phyloP scores from a whole-genome alignment of 2,329 filamentous ascomycete species.

The Teratosphaeria gauchensis region DNA sequence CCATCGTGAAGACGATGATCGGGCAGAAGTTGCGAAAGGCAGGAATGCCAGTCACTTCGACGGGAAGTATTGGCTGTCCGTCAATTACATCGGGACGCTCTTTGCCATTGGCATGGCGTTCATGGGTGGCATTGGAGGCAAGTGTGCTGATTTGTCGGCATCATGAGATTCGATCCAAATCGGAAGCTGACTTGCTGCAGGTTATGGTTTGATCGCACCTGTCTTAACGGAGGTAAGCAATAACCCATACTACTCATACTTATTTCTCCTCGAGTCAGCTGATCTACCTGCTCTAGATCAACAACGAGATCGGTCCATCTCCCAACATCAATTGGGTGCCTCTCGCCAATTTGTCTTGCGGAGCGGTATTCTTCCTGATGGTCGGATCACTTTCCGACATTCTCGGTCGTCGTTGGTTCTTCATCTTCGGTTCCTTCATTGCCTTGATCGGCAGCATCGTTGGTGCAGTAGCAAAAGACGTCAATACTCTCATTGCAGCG shows the following conservation, averaged over 20 bases:
- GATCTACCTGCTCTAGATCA: conserved; percentile 15
- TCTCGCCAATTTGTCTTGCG: conserved; percentile 26
- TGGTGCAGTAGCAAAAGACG: conserved; percentile 18
- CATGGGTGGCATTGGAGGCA: conserved; percentile 18
- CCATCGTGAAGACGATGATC: conserved; percentile 15
- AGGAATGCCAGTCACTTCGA: conserved; percentile 15
- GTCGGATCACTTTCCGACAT: conserved; percentile 31
- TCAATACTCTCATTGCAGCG: conserved; percentile 19
- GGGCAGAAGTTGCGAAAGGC: conserved; percentile 16
- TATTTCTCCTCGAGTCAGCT: too few relatives aligned
- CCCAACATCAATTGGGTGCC: conserved; percentile 31
- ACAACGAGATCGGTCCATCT: conserved; percentile 29
- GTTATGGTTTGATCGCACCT: conserved; percentile 17
- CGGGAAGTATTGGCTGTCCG: conserved; percentile 15
- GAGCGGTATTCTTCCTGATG: conserved; percentile 28
- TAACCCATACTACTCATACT: too few relatives aligned
- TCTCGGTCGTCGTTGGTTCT: conserved; percentile 28
- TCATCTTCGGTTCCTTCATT: conserved; percentile 26
- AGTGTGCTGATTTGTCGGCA: not conserved
- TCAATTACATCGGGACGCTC: conserved; percentile 17
- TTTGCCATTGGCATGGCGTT: conserved; percentile 19
- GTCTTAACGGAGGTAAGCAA: conserved; percentile 6
- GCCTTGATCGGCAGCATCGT: conserved; percentile 28
- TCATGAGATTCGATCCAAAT: too few relatives aligned
- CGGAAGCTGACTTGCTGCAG: conserved; percentile 1